A percentile compares a stretch with the other conserved stretches of the same genome.
These are phyloP conservation scores for Acacia crassicarpa DNA, from an alignment of 306 rosid species.

Conservation along the genomic window DNA sequence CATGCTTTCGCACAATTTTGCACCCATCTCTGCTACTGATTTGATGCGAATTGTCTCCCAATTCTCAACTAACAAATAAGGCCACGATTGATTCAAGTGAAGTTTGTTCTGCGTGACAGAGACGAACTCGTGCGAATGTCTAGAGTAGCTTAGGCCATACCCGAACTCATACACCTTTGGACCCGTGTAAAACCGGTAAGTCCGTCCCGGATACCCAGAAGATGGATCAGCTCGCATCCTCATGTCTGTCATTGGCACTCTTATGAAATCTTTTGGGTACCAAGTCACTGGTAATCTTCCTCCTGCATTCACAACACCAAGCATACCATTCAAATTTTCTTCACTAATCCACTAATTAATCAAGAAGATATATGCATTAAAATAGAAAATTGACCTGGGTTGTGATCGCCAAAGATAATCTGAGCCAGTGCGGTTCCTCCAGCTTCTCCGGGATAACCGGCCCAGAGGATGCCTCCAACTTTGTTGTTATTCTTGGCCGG, in stretches of 20 bases:
- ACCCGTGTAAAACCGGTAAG: conserved; percentile 82
- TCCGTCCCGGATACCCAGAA: conserved; percentile 78
- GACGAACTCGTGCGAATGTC: conserved; percentile 53
- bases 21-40: conserved; percentile 58
- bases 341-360: neutral
- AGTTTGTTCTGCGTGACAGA: conserved; percentile 49
- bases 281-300: conserved; percentile 93
- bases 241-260: conserved; percentile 94
- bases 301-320: conserved; percentile 49
- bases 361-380: neutral
- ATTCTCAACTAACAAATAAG: conserved; percentile 36
- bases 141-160: conserved; percentile 88
- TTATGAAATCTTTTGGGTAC: conserved; percentile 70
- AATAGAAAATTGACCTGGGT: conserved; percentile 59
- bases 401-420: conserved; percentile 87
- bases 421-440: conserved; percentile 85
- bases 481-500: conserved; percentile 57
- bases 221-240: conserved; percentile 77
- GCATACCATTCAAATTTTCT: neutral
- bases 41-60: conserved; percentile 54
- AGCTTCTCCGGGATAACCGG: conserved; percentile 89
- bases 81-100: conserved; percentile 55
- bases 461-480: conserved; percentile 91
- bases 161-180: conserved; percentile 77
- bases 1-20: conserved; percentile 55